Conservation (phyloP, 139 green algal species). For the Volvox africanus region DNA sequence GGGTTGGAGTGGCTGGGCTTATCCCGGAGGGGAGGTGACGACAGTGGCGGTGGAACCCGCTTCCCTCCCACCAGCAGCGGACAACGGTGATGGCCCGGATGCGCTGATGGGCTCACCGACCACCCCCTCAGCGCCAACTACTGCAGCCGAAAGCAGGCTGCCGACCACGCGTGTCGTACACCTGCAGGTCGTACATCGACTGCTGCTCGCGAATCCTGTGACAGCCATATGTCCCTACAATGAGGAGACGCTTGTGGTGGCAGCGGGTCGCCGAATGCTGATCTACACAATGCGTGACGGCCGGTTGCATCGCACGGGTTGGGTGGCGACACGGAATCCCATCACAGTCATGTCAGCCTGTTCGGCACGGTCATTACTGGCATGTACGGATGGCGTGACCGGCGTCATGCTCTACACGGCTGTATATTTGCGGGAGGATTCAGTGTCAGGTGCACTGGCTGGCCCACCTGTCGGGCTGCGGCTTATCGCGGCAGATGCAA, state of each 20-base stretch:
- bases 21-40: background rate
- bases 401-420: conserved; percentile 7
- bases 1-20: no score
- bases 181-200: conserved; percentile 1
- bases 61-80: background rate
- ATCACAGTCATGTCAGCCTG: conserved; percentile 21
- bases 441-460: background rate
- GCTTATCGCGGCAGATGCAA: background rate
- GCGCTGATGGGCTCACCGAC: no score
- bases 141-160: background rate
- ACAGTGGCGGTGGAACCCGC: background rate
- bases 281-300: conserved; percentile 10
- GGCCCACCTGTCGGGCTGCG: background rate
- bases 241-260: background rate
- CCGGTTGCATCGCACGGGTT: conserved; percentile 15
- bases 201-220: conserved; percentile 24
- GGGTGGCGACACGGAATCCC: background rate
- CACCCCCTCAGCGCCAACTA: background rate
- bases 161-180: background rate
- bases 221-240: conserved; percentile 19
- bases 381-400: background rate
- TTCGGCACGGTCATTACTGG: background rate
- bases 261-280: conserved; percentile 25
- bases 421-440: background rate
- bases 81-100: background rate